Conservation (phyloP, 1,139 yeast genomes). For the Waltiozyma sp. region DNA sequence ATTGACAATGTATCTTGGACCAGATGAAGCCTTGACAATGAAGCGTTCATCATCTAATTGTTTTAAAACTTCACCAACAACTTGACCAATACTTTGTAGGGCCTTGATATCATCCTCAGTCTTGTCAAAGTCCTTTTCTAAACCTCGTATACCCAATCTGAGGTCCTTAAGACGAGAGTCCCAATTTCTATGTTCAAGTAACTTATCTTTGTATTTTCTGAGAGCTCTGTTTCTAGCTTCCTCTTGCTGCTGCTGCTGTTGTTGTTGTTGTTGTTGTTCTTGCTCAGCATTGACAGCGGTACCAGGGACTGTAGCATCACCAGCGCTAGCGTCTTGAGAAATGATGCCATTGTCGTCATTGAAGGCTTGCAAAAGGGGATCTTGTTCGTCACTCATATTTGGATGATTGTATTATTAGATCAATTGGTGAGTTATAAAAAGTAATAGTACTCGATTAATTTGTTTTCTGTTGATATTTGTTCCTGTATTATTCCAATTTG, state of each 20-base stretch:
- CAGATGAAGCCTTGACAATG: constrained; percentile 94
- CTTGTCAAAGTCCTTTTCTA: constrained; percentile 78
- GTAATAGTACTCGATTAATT: too few species aligned
- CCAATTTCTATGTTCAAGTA: constrained; percentile 90
- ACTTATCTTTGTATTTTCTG: constrained; percentile 69
- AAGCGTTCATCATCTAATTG: constrained; percentile 91
- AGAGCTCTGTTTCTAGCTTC: constrained; percentile 77
- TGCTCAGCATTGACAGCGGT: constrained; percentile 6
- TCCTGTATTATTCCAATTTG: background rate
- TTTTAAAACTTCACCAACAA: constrained; percentile 94
- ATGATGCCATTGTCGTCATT: constrained; percentile 26
- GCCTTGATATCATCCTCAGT: constrained; percentile 97
- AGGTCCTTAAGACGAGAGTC: constrained; percentile 84
- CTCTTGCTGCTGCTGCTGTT: constrained; percentile 35
- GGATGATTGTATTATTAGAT: background rate
- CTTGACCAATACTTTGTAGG: constrained; percentile 93
- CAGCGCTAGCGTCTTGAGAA: background rate
- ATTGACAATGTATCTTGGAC: constrained; percentile 97
- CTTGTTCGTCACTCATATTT: constrained; percentile 52
- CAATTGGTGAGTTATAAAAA: background rate
- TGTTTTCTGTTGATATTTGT: background rate
- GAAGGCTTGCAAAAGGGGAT: constrained; percentile 65
- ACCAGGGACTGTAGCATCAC: constrained; percentile 2
- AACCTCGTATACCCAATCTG: constrained; percentile 71
- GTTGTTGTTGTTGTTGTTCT: too few species aligned